Evolutionary conservation across 2,329 filamentous ascomycete genomes (phyloP).

Genomic region (Aspergillus piperis): DNA sequence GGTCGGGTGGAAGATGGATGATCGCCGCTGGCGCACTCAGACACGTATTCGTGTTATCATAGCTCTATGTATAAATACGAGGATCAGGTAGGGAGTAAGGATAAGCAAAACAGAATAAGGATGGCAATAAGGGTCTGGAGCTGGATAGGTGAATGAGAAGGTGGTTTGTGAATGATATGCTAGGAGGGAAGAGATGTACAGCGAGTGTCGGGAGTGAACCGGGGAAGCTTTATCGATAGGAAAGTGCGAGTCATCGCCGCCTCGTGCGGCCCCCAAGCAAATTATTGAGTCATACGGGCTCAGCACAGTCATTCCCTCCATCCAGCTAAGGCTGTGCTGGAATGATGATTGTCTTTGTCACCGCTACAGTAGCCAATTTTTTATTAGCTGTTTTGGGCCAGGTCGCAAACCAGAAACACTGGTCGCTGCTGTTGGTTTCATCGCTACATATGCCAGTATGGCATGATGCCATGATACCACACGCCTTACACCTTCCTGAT

Average conservation of each 20-base stretch:
- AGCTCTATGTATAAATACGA: constrained; percentile 20
- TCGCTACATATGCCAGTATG: background rate
- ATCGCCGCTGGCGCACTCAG: constrained; percentile 41
- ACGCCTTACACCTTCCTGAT: background rate
- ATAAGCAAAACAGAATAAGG: background rate
- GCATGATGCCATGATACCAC: background rate
- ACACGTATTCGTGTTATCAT: constrained; percentile 50
- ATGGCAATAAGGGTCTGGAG: constrained; percentile 1
- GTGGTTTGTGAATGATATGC: background rate
- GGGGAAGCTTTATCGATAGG: constrained; percentile 37
- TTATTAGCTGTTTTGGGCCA: background rate
- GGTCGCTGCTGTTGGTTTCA: background rate
- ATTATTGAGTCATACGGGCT: constrained; percentile 17
- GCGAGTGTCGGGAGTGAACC: constrained; percentile 4
- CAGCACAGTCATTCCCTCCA: background rate
- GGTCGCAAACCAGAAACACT: background rate
- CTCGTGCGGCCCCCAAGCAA: constrained; percentile 13
- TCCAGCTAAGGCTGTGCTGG: background rate
- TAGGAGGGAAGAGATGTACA: constrained; percentile 11
- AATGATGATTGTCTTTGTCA: too few species aligned
- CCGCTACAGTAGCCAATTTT: background rate
- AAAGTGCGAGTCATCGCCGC: constrained; percentile 28
- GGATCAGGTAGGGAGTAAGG: constrained; percentile 11
- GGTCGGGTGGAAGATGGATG: constrained; percentile 28
- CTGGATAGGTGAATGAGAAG: background rate